Conservation (phyloP, 305 asterid genomes). For the Solanum hybrid region DNA sequence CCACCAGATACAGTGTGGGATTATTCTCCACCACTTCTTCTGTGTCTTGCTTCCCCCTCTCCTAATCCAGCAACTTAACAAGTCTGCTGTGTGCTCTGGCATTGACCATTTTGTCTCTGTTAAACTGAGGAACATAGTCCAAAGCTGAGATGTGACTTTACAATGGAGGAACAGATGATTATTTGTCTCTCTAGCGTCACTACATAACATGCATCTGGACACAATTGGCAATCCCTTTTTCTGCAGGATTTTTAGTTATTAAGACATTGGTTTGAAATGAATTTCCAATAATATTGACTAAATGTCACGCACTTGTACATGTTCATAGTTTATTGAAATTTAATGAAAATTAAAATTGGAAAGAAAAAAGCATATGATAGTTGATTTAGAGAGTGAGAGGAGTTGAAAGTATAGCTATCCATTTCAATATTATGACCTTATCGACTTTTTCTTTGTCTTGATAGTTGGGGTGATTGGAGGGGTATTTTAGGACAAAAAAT, state of each 20-base stretch:
- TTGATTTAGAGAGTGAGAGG: background rate
- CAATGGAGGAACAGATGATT: too few species aligned
- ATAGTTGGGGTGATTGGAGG: constrained; percentile 6
- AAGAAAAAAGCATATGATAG: background rate
- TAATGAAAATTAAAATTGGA: background rate
- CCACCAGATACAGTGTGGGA: too few species aligned
- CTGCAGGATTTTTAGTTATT: background rate
- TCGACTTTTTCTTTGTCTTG: background rate
- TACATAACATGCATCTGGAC: too few species aligned
- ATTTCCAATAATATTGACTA: background rate
- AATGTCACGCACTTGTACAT: background rate
- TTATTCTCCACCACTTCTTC: too few species aligned
- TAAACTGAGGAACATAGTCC: too few species aligned
- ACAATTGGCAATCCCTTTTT: too few species aligned
- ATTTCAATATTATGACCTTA: background rate
- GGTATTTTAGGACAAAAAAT: background rate
- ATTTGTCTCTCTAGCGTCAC: too few species aligned
- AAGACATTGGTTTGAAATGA: background rate
- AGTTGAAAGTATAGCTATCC: background rate
- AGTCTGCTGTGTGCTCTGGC: too few species aligned
- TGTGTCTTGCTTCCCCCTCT: too few species aligned
- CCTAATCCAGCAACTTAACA: too few species aligned
- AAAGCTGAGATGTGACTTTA: too few species aligned
- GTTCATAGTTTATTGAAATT: background rate
- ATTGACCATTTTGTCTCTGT: too few species aligned